Conservation (phyloP, 352 stramenopile species). For the Phytophthora pini region DNA sequence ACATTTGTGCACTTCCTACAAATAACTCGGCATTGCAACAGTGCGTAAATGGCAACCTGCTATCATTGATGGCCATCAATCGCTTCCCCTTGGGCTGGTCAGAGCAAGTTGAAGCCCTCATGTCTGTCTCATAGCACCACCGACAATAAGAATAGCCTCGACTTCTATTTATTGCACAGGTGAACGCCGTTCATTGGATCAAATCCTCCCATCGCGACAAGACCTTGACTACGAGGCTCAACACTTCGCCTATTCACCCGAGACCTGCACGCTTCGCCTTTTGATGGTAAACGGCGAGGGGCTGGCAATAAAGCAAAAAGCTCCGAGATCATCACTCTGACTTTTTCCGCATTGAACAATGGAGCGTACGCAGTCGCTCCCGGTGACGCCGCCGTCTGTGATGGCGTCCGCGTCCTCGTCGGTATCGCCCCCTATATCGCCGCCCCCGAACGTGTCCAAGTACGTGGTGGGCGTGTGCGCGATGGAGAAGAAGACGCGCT, state of each 20-base stretch:
- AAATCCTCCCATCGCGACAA: conserved; percentile 5
- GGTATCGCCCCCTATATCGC: conserved; percentile 21
- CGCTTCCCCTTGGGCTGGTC: no score
- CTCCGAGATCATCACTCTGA: conserved; percentile 30
- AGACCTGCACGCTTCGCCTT: not conserved
- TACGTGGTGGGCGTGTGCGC: conserved; percentile 97
- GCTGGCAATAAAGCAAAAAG: not conserved
- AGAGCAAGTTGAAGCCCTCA: conserved; percentile 5
- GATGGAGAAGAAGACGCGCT: conserved; percentile 99
- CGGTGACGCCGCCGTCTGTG: conserved; percentile 15
- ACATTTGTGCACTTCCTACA: no score
- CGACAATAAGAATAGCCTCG: not conserved
- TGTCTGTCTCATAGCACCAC: conserved; percentile 6
- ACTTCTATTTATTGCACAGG: no score
- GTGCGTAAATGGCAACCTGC: not conserved
- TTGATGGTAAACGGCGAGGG: not conserved
- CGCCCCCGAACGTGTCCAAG: conserved; percentile 44
- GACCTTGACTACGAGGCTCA: not conserved
- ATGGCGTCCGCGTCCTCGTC: conserved; percentile 13
- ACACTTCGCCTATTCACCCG: conserved; percentile 22
- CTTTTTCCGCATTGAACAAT: conserved; percentile 15
- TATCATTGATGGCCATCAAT: not conserved
- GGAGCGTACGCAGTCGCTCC: conserved; percentile 40
- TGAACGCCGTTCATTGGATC: conserved; percentile 15
- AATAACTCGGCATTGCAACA: no score